Percentiles rank a stretch among this genome's conserved stretches.
Conservation (phyloP, 2,329 filamentous ascomycete species). For the Dactylellina haptotyla region DNA sequence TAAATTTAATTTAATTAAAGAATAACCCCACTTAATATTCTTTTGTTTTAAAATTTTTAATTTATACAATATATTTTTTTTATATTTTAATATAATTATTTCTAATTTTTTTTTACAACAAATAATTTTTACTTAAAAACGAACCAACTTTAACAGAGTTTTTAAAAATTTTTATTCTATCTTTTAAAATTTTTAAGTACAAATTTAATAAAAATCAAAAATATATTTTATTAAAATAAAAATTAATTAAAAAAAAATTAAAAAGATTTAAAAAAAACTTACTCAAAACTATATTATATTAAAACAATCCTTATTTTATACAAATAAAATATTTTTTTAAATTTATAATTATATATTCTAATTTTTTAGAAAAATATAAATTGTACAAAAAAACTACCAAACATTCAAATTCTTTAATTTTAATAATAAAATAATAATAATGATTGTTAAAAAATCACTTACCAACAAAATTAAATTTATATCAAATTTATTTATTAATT, state of each 20-base stretch:
- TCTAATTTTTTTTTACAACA: no score
- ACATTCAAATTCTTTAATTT: background rate
- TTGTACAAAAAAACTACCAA: background rate
- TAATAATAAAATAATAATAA: background rate
- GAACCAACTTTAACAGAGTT: no score
- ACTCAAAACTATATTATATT: background rate
- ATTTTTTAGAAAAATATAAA: background rate
- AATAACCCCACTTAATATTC: background rate
- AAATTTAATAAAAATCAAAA: background rate
- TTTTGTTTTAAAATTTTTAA: background rate
- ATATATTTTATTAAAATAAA: background rate
- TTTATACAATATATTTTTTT: background rate
- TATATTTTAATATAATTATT: background rate
- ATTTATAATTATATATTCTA: no score
- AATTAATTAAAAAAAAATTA: background rate
- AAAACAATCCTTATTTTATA: background rate
- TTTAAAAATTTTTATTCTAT: background rate
- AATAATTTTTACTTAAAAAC: no score
- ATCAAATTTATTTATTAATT: background rate
- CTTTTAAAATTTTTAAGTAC: background rate
- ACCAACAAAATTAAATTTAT: background rate
- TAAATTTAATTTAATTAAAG: conserved; percentile 3
- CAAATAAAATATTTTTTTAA: background rate
- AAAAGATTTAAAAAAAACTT: background rate
- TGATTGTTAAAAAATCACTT: background rate